Base-by-base conservation (phyloP, 805 yeast species). In the Candida piceae region DNA sequence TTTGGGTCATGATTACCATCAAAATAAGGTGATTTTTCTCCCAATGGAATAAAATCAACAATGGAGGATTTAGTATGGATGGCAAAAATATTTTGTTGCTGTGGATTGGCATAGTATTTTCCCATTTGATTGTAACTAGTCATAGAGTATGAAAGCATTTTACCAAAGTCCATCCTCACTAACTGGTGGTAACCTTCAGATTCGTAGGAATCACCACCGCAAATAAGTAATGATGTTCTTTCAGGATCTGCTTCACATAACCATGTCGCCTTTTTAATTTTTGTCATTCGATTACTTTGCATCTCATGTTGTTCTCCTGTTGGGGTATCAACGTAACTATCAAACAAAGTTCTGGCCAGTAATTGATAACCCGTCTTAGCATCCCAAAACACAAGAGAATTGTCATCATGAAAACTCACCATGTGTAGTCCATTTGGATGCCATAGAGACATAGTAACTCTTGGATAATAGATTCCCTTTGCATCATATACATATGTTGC, bases 371-470 rank as follows among this genome's bases (percentile, higher is more conserved):
- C 96, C 25, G 79, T 79, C 22, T 78, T 70, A 1, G 86, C 83
- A 58, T 93, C 98, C 97, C 97, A 93, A 53, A 93, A 93, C 2
- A 78, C 95, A 25, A 93, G 52, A 0, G 94, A 74, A 36, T 90
- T 90, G 52, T 89, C 96, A 16, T 67, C 78, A 58, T 90, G 94
- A 2, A 78, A 72, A 0, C 96, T 80, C 16, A 84, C 70, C 3
- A 86, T 63, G 54, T 89, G 95, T 31, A 88, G 70, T 0, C 97
- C 96, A 53, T 87, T 87, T 3, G 99, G 98, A 58, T 90, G 97
- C 76, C 85, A 93, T 23, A 76, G 66, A 0, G 95, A 80, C 34
- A 78, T 71, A 4, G 36, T 17, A 7, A 58, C 49, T 8, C 39
- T 43, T 3, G 67, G 66, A 27, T 48, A 41, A 39, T 59, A 58